Base-by-base conservation (phyloP, 2,329 filamentous ascomycete species). In the Neoscytalidium dimidiatum region DNA sequence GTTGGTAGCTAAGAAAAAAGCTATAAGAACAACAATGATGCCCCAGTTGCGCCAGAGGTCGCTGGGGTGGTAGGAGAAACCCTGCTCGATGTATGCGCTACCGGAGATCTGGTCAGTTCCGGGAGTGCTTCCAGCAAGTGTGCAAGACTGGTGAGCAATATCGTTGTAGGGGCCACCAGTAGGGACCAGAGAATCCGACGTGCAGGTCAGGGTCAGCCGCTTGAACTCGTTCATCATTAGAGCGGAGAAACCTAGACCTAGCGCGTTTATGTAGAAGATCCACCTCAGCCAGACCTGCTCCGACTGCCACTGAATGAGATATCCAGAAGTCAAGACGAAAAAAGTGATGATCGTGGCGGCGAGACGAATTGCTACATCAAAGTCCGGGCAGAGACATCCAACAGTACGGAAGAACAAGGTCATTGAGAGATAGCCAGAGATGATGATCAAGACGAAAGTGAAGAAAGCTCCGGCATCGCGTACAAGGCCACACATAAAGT, bases 141-240 rank as follows among this genome's bases (percentile, higher is more conserved):
- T 95, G 79, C 93, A 97, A 1, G 92, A 90, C 77, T 95, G 92
- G 71, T 94, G 82, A 44, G 86, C 81, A 71, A 93, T 88, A 66
- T 94, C 84, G 66, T 79, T 81, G 70, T 96, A 96, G 0, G 84
- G 86, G 0, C 86, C 82, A 0, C 92, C 92, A 3, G 82, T 85
- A 0, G 92, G 92, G 21, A 96, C 83, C 4, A 96, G 79, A 0
- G 87, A 91, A 49, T 85, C 83, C 1, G 82, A 81, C 0, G 85
- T 86, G 72, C 93, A 97, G 0, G 84, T 87, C 74, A 96, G 81
- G 29, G 88, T 83, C 46, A 91, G 81, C 11, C 85, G 79, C 38
- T 84, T 83, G 71, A 97, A 96, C 73, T 97, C 93, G 71, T 96
- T 97, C 71, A 91, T 87, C 91, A 96, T 95, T 77, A 97, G 77